Evolutionary conservation across 441 rosid genomes (phyloP).

Genomic region (Euphorbia schlechtendalii): DNA sequence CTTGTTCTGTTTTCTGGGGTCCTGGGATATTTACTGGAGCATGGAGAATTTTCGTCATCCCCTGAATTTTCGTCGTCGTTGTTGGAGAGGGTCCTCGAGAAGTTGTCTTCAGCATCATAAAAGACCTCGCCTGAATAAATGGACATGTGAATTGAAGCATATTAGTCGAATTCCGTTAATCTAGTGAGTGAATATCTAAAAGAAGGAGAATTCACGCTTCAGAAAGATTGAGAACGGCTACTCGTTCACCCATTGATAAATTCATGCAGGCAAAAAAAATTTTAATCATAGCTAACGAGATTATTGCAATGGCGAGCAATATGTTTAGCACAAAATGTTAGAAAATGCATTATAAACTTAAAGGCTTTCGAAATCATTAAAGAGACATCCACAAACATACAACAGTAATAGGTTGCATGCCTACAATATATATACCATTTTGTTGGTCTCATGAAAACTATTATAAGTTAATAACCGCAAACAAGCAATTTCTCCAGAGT

Average conservation of each 20-base stretch:
- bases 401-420: background rate
- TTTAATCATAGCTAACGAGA: background rate
- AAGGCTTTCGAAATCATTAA: background rate
- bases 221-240: no score
- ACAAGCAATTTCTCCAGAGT: background rate
- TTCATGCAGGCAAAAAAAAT: no score
- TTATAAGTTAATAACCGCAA: background rate
- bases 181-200: background rate
- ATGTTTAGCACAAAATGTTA: background rate
- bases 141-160: background rate
- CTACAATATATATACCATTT: background rate
- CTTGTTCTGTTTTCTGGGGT: slow-evolving; percentile 21
- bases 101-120: slow-evolving; percentile 68
- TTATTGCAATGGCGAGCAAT: no score
- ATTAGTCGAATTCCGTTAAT: slow-evolving; percentile 1
- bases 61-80: no score
- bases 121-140: slow-evolving; percentile 73
- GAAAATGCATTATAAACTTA: background rate
- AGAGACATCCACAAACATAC: background rate
- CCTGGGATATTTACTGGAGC: slow-evolving; percentile 25
- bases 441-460: background rate
- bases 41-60: slow-evolving; percentile 35
- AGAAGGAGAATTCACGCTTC: no score
- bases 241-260: no score
- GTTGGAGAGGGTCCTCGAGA: no score